A percentile compares a stretch with the other conserved stretches of the same genome.
Conservation (phyloP, 257 asterid genomes). For the Henckelia pumila region DNA sequence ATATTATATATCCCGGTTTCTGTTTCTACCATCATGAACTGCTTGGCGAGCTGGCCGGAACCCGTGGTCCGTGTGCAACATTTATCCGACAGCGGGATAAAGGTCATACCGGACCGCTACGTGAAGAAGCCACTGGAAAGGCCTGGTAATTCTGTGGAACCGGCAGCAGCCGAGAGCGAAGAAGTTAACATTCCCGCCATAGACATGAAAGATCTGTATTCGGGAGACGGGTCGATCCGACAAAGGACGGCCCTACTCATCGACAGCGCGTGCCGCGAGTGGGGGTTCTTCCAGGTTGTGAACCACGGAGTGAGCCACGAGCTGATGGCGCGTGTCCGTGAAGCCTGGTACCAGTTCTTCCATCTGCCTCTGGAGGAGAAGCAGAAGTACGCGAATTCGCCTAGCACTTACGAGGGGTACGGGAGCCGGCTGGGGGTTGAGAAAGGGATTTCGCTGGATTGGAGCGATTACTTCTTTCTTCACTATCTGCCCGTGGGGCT, state of each 20-base stretch:
- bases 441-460: slow-evolving; percentile 64
- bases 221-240: slow-evolving; percentile 35
- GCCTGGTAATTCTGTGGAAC: slow-evolving; percentile 25
- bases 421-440: slow-evolving; percentile 86
- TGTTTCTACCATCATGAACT: slow-evolving; percentile 32
- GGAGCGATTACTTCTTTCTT: slow-evolving; percentile 91
- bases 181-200: slow-evolving; percentile 41
- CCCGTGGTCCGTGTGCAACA: slow-evolving; percentile 81
- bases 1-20: too few relatives aligned
- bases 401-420: slow-evolving; percentile 80
- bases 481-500: slow-evolving; percentile 49
- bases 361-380: slow-evolving; percentile 65
- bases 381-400: slow-evolving; percentile 63
- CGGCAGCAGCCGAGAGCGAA: background rate
- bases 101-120: slow-evolving; percentile 69
- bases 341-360: slow-evolving; percentile 74
- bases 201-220: slow-evolving; percentile 49
- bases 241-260: slow-evolving; percentile 31
- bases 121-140: slow-evolving; percentile 63
- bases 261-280: slow-evolving; percentile 64
- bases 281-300: slow-evolving; percentile 95
- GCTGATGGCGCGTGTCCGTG: slow-evolving; percentile 47
- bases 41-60: slow-evolving; percentile 74
- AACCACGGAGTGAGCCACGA: slow-evolving; percentile 73
- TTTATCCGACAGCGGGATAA: slow-evolving; percentile 69